Evolutionary conservation across 805 yeast genomes (phyloP), one percentile per base, ranked within the genome.

Genomic region (Pichia paraexigua): DNA sequence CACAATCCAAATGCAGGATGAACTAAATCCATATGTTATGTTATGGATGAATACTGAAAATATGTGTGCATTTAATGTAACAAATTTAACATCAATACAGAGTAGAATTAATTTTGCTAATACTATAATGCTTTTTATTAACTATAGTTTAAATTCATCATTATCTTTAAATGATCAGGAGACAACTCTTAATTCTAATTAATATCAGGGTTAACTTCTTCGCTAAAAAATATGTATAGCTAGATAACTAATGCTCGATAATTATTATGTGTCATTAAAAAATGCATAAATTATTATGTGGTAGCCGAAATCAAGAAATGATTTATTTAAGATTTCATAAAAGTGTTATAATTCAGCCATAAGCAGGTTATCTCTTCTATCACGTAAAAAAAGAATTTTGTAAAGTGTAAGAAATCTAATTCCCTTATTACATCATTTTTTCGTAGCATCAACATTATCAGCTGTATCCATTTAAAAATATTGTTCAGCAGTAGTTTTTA

Each of bases 11-110:
- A 18, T 60, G 5, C 45, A 53, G n/a, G 60, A 58, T 11, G n/a
- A n/a, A 1, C 4, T 22, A 1, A 27, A 51, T 13, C 55, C 58
- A 0, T 43, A 45, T 11, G 22, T 59, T 2, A 27, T 60, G 8
- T 47, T 60, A 3, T 60, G 63, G 63, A 40, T 51, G 43, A 54
- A 56, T 22, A 41, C 52, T 12, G 54, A 49, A 7, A 59, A 55
- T 28, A 24, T 60, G 1, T 54, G 58, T 18, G 47, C 52, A 1
- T 60, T 60, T 30, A 52, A 57, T 18, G 9, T 58, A 2, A 15
- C 18, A 2, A 45, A 47, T 7, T 13, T 53, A 9, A 28, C 21
- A 3, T 42, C 44, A 4, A 24, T 49, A 2, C 42, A 48, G 6
- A 42, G 42, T 1, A 43, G 12, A 4, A 47, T 47, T 10, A 28